A percentile compares a stretch with the other conserved stretches of the same genome.
Evolutionary conservation across 352 stramenopile genomes (phyloP).

Genomic region (Plasmopara muralis): DNA sequence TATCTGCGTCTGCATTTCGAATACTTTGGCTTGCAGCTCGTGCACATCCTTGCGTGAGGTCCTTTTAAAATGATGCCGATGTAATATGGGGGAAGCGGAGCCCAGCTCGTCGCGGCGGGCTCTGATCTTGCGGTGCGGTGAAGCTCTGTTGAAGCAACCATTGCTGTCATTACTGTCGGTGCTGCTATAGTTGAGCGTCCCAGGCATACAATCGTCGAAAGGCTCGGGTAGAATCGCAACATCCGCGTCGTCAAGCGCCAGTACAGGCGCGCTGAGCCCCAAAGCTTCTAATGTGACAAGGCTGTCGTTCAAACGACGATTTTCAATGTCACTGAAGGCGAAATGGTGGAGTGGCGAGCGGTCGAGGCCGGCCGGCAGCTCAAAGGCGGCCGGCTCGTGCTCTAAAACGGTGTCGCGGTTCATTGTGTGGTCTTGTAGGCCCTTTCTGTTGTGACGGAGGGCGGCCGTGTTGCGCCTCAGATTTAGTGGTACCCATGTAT

Average conservation of each 20-base stretch:
- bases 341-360: slow-evolving; percentile 3
- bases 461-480: slow-evolving; percentile 11
- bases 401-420: slow-evolving; percentile 17
- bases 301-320: slow-evolving; percentile 10
- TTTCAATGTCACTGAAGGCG: slow-evolving; percentile 10
- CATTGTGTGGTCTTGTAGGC: slow-evolving; percentile 12
- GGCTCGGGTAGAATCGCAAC: slow-evolving; percentile 12
- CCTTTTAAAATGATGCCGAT: slow-evolving; percentile 20
- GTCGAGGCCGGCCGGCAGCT: slow-evolving; percentile 15
- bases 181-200: slow-evolving; percentile 1
- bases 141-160: neutral
- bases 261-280: slow-evolving; percentile 7
- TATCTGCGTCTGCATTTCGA: slow-evolving; percentile 27
- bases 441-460: slow-evolving; percentile 19
- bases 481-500: slow-evolving; percentile 1
- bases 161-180: neutral
- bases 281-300: slow-evolving; percentile 7
- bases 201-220: neutral
- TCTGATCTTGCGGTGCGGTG: slow-evolving; percentile 4
- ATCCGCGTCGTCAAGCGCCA: slow-evolving; percentile 8
- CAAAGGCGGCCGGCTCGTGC: slow-evolving; percentile 17
- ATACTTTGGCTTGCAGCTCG: slow-evolving; percentile 25
- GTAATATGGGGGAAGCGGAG: slow-evolving; percentile 7
- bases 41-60: slow-evolving; percentile 27
- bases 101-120: neutral